Base-by-base conservation (phyloP, 805 yeast species). In the Sungouiella thailandica region DNA sequence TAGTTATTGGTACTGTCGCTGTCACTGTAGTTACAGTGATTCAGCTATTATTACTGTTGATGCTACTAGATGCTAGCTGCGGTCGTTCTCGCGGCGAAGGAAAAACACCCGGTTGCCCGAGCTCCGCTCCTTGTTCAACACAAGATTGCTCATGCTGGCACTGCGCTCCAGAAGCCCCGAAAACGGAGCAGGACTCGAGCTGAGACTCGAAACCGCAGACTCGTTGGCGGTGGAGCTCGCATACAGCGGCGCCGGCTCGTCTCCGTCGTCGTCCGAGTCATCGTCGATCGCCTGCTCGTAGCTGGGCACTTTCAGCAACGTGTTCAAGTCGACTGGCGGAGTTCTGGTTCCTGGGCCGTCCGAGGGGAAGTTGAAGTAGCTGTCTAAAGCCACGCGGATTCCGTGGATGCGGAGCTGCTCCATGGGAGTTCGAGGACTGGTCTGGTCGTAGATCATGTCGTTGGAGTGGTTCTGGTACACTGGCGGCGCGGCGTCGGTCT, bases 401-500 rank as follows among this genome's bases (percentile, higher is more conserved):
- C 41, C 51, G 7, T 37, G 35, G 11, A 31, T 26, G 3, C 56
- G 40, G 15, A 62, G 52, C 41, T 63, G 70, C 37, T 63, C 70
- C 23, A 58, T 34, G 1, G 69, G 70, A 13, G 66, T 47, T 34
- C 53, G 59, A 3, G 59, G 58, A 19, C 54, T 47, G 17, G 50
- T 47, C 26, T 57, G 48, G 47, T 68, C 72, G 40, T 52, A 68
- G 7, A 63, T 38, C 34, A 53, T 50, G 39, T 68, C 74, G 37
- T 49, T 52, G 4, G 55, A 49, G 34, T 65, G 68, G 36, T 62
- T 52, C 24, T 62, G 60, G 44, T 68, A 68, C 19, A 66, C 28
- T 4, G 74, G 74, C 16, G 74, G 74, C 6, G 72, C 72, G 2
- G 51, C 52, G 14, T 53, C 57, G 16, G 46, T 50, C 5, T 50